Evolutionary conservation across 805 yeast species (phyloP).

Genomic region (Jamesozyma jinghongensis): DNA sequence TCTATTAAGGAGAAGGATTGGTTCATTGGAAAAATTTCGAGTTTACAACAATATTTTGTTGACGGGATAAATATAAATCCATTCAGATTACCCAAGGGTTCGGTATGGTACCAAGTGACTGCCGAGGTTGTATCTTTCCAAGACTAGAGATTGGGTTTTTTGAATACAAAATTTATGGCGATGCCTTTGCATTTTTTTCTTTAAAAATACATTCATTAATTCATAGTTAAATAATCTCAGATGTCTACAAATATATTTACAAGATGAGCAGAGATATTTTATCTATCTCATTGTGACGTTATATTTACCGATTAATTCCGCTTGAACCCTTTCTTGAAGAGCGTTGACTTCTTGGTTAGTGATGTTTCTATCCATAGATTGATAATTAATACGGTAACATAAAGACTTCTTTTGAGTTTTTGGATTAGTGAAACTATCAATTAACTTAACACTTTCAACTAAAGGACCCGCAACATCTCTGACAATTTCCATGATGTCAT

Average conservation of each 20-base stretch:
- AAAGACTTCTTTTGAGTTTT: slow-evolving; percentile 67
- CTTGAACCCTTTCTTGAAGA: slow-evolving; percentile 58
- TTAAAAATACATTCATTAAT: background rate
- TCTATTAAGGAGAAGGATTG: slow-evolving; percentile 51
- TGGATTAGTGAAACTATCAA: slow-evolving; percentile 82
- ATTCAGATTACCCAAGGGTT: slow-evolving; percentile 51
- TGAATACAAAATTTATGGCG: too few relatives aligned
- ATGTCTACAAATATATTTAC: slow-evolving; percentile 3
- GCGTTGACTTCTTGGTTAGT: slow-evolving; percentile 77
- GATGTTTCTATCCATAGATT: slow-evolving; percentile 88
- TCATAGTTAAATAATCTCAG: background rate
- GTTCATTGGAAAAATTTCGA: slow-evolving; percentile 63
- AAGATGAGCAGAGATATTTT: background rate
- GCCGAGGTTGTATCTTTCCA: slow-evolving; percentile 31
- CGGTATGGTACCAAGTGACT: slow-evolving; percentile 54
- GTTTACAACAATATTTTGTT: slow-evolving; percentile 47
- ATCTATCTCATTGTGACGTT: slow-evolving; percentile 47
- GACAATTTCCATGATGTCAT: slow-evolving; percentile 90
- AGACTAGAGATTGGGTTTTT: background rate
- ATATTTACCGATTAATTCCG: slow-evolving; percentile 42
- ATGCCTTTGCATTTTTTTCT: background rate
- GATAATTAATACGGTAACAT: slow-evolving; percentile 86
- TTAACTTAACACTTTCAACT: slow-evolving; percentile 72
- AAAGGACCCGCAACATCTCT: slow-evolving; percentile 78
- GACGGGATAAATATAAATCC: slow-evolving; percentile 48